A percentile compares a stretch with the other conserved stretches of the same genome.
phyloP scores from a whole-genome alignment of 345 rosid species.

The Euphorbia pulcherrima region DNA sequence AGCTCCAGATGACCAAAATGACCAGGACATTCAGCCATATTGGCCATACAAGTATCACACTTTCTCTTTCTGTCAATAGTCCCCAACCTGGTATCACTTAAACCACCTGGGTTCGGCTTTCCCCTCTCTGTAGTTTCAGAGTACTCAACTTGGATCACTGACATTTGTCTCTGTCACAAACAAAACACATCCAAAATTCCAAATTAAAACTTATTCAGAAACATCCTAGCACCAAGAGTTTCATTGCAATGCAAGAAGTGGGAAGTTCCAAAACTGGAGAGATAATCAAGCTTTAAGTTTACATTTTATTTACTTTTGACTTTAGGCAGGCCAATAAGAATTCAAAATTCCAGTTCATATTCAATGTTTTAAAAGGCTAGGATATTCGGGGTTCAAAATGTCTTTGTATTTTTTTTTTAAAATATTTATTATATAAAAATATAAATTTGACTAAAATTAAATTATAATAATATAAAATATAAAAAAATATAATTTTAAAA shows the following conservation, averaged over 20 bases:
- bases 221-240: neutral
- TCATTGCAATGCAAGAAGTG: neutral
- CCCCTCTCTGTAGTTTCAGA: conserved; percentile 90
- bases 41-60: conserved; percentile 90
- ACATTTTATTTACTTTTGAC: neutral
- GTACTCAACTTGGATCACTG: conserved; percentile 81
- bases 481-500: too few species aligned
- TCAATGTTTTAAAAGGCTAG: too few species aligned
- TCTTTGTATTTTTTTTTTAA: too few species aligned
- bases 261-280: neutral
- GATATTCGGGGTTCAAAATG: too few species aligned
- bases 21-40: conserved; percentile 95
- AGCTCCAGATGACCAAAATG: conserved; percentile 97
- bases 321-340: neutral
- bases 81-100: conserved; percentile 83
- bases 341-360: too few species aligned
- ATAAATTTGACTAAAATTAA: too few species aligned
- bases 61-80: conserved; percentile 87
- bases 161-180: conserved; percentile 86
- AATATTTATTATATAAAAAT: too few species aligned
- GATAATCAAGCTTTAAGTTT: neutral
- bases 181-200: neutral
- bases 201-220: neutral
- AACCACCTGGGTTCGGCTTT: conserved; percentile 72
- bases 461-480: too few species aligned